Evolutionary conservation across 2,329 filamentous ascomycete species (phyloP), one percentile per base, ranked within the genome.

Genomic region (Ophiostoma piceae): DNA sequence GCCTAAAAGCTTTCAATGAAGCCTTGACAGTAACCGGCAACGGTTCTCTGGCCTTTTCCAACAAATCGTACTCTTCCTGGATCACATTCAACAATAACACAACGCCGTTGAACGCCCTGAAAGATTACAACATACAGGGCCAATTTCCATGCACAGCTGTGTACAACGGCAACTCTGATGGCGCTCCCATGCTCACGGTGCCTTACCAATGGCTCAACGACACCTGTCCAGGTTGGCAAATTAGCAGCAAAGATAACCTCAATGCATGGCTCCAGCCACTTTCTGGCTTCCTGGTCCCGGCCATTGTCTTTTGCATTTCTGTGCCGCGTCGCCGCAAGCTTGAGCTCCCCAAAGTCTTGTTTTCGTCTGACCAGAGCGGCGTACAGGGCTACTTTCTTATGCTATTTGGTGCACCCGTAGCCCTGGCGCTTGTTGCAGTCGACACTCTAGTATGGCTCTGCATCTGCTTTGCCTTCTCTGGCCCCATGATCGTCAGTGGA

Each of bases 401-500:
- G 1, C 68, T 72, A n/a, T 43, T 73, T 9, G 69, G 72, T 8
- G 72, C 73, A 12, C 47, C 70, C 2, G 54, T 72, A 2, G 74
- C 75, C 1, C 39, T 74, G 22, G 1, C 72, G 8, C 70, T 77
- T 22, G 75, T 75, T 7, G 65, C 69, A 1, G 2, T 74, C 41
- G 76, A 77, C 67, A 76, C 75, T 2, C 43, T 77, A 7, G 43
- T 75, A 22, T 77, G 76, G 76, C 70, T 77, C 2, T 73, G 73
- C 19, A 73, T 74, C 12, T 76, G 74, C 32, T 76, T 77, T 26
- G 75, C 75, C 1, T 73, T 76, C 29, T 71, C 76, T 1, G 76
- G 75, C 7, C 76, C 76, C 26, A 78, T 77, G 75, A 74, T 77
- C 22, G 19, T 77, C 35, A 75, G 74, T 57, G 76, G 75, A 1